Base-by-base conservation (phyloP, 345 rosid species). In the Citrus hindsii region DNA sequence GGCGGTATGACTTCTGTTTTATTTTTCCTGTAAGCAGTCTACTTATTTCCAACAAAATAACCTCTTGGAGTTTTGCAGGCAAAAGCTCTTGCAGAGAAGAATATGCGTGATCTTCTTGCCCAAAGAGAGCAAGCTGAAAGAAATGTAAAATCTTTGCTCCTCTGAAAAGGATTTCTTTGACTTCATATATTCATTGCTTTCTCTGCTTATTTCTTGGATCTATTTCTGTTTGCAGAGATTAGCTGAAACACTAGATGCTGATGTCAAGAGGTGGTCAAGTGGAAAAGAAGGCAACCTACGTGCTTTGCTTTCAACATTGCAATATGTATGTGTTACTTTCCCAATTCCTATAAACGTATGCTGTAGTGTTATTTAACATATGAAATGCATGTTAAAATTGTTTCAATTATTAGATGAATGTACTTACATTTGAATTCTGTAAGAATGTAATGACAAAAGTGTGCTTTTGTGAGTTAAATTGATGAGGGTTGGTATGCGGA, bases 211-310 rank as follows among this genome's bases (percentile, higher is more conserved):
- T 73, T 64, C 42, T 74, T 76, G 55, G 58, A 62, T 81, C 67
- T 48, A n/a, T 56, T 40, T 81, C 66, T 78, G 37, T 73, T 67
- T 79, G 83, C 94, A 96, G 98, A 92, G 98, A 76, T 71, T 94
- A 63, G 91, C 97, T 38, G 99, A 96, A 85, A 90, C 89, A 40
- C 90, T 94, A 64, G 97, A 91, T 68, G 94, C 97, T 2, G 99
- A 96, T 69, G 93, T 96, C 77, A 96, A 88, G 83, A 90, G 97
- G 92, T 96, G 99, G 99, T 94, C 93, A 14, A 89, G 83, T 69
- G 94, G 98, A 77, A 96, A 94, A 84, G 99, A 94, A 86, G 97
- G 97, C 64, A 96, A 96, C 84, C 85, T 96, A 72, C 90, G 99
- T 12, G 98, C 99, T 77, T 84, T 96, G 83, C 94, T 94, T 78